These are phyloP conservation scores for Leccinum huronense DNA, from an alignment of 1,284 basidiomycete genomes.

Conservation along the genomic window DNA sequence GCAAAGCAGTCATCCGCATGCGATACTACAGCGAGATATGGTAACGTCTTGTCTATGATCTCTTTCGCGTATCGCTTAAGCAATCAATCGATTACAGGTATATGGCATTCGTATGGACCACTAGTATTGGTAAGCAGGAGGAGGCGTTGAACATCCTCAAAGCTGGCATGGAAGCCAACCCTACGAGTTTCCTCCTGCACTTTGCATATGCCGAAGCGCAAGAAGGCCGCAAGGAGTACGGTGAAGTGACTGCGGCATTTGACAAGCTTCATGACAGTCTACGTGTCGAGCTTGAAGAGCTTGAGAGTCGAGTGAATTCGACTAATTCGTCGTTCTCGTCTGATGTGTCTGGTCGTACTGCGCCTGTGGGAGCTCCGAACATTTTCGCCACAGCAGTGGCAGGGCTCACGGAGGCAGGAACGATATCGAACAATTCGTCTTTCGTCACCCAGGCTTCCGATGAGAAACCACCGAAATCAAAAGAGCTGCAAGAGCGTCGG, in stretches of 20 bases:
- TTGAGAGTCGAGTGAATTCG: conserved; percentile 54
- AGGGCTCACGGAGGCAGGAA: conserved; percentile 29
- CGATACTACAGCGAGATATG: conserved; percentile 95
- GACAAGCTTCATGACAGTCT: conserved; percentile 72
- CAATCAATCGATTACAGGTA: conserved; percentile 54
- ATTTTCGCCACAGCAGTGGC: conserved; percentile 13
- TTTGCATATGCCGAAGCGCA: conserved; percentile 88
- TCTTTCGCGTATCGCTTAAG: conserved; percentile 16
- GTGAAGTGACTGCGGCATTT: conserved; percentile 68
- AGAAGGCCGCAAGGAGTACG: conserved; percentile 66
- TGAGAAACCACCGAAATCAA: conserved; percentile 46
- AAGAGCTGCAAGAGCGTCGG: conserved; percentile 59
- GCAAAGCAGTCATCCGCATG: conserved; percentile 87
- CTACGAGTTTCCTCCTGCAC: conserved; percentile 80
- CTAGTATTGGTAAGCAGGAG: conserved; percentile 72
- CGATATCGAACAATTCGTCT: conserved; percentile 40
- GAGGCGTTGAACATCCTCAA: conserved; percentile 83
- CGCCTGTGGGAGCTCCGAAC: conserved; percentile 30
- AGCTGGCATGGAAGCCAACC: conserved; percentile 86
- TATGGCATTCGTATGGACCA: conserved; percentile 84
- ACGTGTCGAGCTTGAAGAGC: conserved; percentile 68
- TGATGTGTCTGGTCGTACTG: conserved; percentile 31
- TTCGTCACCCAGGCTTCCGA: conserved; percentile 44
- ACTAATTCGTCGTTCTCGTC: conserved; percentile 42
- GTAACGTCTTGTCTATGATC: conserved; percentile 43